Conservation (phyloP, 176 grass and related monocot genomes). For the Themeda triandra region DNA sequence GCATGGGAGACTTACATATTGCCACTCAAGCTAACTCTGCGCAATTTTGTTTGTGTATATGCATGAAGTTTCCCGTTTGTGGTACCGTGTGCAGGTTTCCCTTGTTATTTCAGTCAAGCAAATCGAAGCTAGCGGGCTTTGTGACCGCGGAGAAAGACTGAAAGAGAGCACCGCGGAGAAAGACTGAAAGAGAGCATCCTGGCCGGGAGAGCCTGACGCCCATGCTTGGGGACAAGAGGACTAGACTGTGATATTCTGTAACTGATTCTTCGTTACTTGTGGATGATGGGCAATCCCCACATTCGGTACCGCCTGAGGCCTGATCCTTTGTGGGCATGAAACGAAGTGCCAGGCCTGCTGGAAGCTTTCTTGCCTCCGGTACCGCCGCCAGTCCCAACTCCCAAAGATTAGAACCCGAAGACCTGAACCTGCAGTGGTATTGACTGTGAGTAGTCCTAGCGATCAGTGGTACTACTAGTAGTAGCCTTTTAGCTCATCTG, state of each 20-base stretch:
- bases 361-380: constrained; percentile 25
- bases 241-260: background rate
- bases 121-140: constrained; percentile 10
- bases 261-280: constrained; percentile 6
- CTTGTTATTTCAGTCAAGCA: constrained; percentile 46
- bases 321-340: constrained; percentile 56
- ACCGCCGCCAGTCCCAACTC: constrained; percentile 27
- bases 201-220: constrained; percentile 44
- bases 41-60: too few species aligned
- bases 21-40: too few species aligned
- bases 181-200: constrained; percentile 32
- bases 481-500: constrained; percentile 9
- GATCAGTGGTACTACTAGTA: background rate
- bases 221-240: constrained; percentile 48
- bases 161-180: background rate
- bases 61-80: too few species aligned
- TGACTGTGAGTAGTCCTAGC: constrained; percentile 7
- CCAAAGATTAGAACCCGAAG: background rate
- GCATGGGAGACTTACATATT: too few species aligned
- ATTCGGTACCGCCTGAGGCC: background rate
- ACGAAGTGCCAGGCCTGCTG: constrained; percentile 45
- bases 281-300: constrained; percentile 1
- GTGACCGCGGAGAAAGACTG: constrained; percentile 39
- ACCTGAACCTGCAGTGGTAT: background rate
- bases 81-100: too few species aligned